Conservation (phyloP, 106 monocot genomes). For the Dendrobium catenatum region DNA sequence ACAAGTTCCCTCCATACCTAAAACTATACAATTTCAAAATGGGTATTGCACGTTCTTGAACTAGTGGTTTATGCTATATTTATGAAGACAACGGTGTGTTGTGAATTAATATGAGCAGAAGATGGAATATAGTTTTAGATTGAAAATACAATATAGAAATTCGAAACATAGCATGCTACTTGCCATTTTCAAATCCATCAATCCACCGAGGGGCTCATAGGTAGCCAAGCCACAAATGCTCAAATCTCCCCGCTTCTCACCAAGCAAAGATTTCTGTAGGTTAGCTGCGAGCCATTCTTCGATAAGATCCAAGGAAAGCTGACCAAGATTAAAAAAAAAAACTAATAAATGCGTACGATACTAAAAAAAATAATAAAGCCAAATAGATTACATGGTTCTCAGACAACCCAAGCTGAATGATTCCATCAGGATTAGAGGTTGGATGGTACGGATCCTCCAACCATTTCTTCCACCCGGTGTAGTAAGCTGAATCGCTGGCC, state of each 20-base stretch:
- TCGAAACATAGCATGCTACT: slow-evolving; percentile 11
- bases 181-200: slow-evolving; percentile 71
- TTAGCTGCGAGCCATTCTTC: slow-evolving; percentile 37
- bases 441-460: slow-evolving; percentile 39
- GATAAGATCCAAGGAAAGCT: slow-evolving; percentile 50
- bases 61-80: background rate
- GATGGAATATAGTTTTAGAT: background rate
- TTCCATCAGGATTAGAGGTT: slow-evolving; percentile 32
- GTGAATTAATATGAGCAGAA: background rate
- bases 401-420: slow-evolving; percentile 58
- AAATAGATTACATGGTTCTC: slow-evolving; percentile 40
- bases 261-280: slow-evolving; percentile 22
- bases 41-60: background rate
- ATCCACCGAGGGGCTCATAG: slow-evolving; percentile 54
- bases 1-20: too few relatives aligned
- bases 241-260: slow-evolving; percentile 13
- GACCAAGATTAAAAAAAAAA: slow-evolving; percentile 13
- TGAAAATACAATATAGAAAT: background rate
- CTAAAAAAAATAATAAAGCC: background rate
- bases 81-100: background rate
- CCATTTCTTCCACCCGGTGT: slow-evolving; percentile 20
- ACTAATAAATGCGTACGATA: slow-evolving; percentile 2
- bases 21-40: background rate
- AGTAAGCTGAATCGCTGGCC: slow-evolving; percentile 34
- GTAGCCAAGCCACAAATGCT: slow-evolving; percentile 38